These are phyloP conservation scores for Pyrenophora tritici-repentis DNA, from an alignment of 2,329 filamentous ascomycete genomes.

Conservation along the genomic window DNA sequence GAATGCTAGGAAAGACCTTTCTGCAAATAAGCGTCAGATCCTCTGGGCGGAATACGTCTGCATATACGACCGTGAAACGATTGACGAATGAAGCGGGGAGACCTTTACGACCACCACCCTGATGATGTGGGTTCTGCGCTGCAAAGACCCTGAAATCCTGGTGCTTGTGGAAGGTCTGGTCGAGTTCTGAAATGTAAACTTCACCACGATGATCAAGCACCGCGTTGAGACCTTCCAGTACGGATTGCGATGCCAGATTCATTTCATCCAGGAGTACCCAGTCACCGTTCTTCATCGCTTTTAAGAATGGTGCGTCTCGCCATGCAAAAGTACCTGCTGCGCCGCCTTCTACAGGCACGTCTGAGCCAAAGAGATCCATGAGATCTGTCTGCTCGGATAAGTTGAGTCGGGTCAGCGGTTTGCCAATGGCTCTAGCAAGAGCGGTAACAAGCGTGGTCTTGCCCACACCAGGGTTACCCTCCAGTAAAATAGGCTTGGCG, in stretches of 20 bases:
- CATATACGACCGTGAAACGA: slow-evolving; percentile 96
- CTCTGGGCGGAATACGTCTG: slow-evolving; percentile 80
- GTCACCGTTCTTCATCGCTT: slow-evolving; percentile 94
- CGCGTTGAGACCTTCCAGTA: slow-evolving; percentile 93
- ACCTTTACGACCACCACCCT: slow-evolving; percentile 93
- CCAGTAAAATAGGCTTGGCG: slow-evolving; percentile 86
- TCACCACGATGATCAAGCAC: slow-evolving; percentile 96
- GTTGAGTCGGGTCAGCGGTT: slow-evolving; percentile 89
- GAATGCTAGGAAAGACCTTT: slow-evolving; percentile 72
- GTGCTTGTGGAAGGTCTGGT: slow-evolving; percentile 90
- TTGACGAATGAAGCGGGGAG: slow-evolving; percentile 96
- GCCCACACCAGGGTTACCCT: slow-evolving; percentile 96
- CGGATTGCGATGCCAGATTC: slow-evolving; percentile 96
- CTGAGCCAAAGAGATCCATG: slow-evolving; percentile 96
- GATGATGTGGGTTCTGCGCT: slow-evolving; percentile 95
- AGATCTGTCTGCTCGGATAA: slow-evolving; percentile 96
- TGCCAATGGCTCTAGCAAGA: slow-evolving; percentile 77
- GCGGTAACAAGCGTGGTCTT: slow-evolving; percentile 94
- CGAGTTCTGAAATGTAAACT: slow-evolving; percentile 92
- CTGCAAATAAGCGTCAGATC: slow-evolving; percentile 83
- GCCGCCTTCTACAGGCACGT: slow-evolving; percentile 92
- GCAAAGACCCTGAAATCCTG: slow-evolving; percentile 92
- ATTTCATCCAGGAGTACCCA: slow-evolving; percentile 99
- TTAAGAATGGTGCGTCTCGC: slow-evolving; percentile 92
- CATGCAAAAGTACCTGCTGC: slow-evolving; percentile 90